These are phyloP conservation scores for Acanthamoeba lugdunensis DNA, from an alignment of 208 protist species.

Conservation along the genomic window DNA sequence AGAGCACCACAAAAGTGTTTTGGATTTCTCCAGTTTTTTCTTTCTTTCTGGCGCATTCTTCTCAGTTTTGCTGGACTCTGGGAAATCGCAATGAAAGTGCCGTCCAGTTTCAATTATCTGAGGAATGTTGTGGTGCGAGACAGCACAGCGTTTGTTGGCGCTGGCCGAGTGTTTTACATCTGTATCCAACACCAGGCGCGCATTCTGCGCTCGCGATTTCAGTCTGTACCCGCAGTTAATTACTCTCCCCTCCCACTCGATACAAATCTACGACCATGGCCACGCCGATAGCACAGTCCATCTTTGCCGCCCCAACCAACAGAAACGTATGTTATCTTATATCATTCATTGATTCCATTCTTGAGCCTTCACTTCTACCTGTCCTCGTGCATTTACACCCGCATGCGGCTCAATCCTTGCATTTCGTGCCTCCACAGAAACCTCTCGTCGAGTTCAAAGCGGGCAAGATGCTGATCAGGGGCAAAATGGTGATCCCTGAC, in stretches of 20 bases:
- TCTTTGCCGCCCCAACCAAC: slow-evolving; percentile 9
- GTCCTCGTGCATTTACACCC: not conserved
- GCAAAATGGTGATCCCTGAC: slow-evolving; percentile 77
- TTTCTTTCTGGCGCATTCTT: not conserved
- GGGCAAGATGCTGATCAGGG: slow-evolving; percentile 79
- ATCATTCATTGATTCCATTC: not conserved
- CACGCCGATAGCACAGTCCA: slow-evolving; percentile 20
- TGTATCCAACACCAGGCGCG: not conserved
- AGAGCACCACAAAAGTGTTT: not conserved
- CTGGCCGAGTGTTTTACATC: not conserved
- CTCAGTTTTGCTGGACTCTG: not conserved
- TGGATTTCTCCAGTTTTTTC: not conserved
- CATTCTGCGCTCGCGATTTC: not conserved
- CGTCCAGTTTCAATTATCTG: not conserved
- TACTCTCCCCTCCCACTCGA: not conserved
- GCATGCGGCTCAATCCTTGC: not conserved
- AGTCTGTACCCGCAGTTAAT: not conserved
- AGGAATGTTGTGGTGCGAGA: not conserved
- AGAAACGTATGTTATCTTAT: slow-evolving; percentile 1
- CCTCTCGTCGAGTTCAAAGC: slow-evolving; percentile 77
- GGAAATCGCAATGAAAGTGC: not conserved
- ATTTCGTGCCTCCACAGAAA: slow-evolving; percentile 6
- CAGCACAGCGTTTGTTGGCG: slow-evolving; percentile 27
- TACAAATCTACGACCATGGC: not conserved
- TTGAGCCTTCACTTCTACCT: not conserved